Base-by-base conservation (phyloP, 495 filamentous ascomycete genomes). In the Ascodesmis nigricans region DNA sequence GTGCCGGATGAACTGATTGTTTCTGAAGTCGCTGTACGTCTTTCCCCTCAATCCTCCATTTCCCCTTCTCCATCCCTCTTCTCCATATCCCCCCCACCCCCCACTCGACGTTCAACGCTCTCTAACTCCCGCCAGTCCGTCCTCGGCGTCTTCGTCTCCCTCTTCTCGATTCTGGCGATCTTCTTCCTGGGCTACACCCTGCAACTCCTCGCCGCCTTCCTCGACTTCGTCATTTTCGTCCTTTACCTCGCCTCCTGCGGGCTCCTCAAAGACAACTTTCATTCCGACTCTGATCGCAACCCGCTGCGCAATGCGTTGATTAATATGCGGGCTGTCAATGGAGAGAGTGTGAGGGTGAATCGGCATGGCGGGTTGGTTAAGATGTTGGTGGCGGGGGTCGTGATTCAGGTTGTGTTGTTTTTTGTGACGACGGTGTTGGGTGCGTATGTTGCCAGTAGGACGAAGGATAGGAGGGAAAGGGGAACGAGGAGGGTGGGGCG, bases 161-260 rank as follows among this genome's bases (percentile, higher is more conserved):
- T 31, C 13, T 43, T 51, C 40, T 50, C 48, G 5, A 51, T 52
- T 16, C 0, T 36, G n/a, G 37, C 43, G 7, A 11, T 52, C 10
- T 51, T 42, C 34, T 52, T 51, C 33, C 39, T 49, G 6, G 34
- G 29, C 21, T 40, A 40, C 27, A 38, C 28, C 10, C 32, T 47
- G 1, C 48, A 50, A 26, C 36, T 52, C 18, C 29, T 51, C 11
- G 43, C 47, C 4, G 39, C 43, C 6, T 18, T 39, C 39, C 38
- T 51, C 21, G 48, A 52, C 40, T 44, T 52, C 13, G 36, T 25
- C 17, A 31, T 52, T 18, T 52, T 43, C 19, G 47, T 47, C 3
- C 48, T 49, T 23, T 52, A 52, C 38, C 40, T 52, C 2, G 40
- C 48, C 7, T 43, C 39, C n/a, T 36, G 40, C 1, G 23, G 24